Conservation (phyloP, 2,329 filamentous ascomycete species). For the Ophiognomonia clavigignenti-juglandacearum region DNA sequence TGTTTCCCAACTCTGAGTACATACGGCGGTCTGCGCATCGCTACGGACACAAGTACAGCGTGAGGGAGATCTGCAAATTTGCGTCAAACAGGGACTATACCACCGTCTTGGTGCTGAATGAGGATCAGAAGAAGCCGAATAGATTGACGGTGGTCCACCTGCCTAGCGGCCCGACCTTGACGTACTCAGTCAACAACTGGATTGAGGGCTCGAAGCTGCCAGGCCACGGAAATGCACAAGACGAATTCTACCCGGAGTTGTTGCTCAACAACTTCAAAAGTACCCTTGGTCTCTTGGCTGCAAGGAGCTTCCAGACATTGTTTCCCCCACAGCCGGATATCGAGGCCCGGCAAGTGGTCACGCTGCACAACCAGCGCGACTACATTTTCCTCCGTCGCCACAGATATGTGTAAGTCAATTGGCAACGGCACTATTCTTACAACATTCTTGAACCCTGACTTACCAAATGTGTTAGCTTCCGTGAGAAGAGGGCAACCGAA, state of each 20-base stretch:
- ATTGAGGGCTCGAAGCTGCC: constrained; percentile 82
- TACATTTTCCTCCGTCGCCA: constrained; percentile 73
- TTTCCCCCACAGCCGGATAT: constrained; percentile 82
- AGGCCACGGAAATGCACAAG: constrained; percentile 82
- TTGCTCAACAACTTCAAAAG: constrained; percentile 93
- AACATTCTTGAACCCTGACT: background rate
- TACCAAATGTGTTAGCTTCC: constrained; percentile 44
- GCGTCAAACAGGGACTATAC: constrained; percentile 80
- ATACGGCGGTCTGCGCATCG: constrained; percentile 80
- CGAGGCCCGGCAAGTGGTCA: constrained; percentile 82
- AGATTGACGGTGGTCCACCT: constrained; percentile 37
- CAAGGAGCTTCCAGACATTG: constrained; percentile 73
- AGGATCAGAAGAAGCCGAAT: constrained; percentile 80
- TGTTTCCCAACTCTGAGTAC: constrained; percentile 86
- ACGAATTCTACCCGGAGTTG: constrained; percentile 79
- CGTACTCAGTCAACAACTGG: constrained; percentile 89
- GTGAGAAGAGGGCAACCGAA: constrained; percentile 81
- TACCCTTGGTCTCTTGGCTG: constrained; percentile 81
- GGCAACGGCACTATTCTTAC: background rate
- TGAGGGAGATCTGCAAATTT: constrained; percentile 85
- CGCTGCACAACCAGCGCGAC: constrained; percentile 80
- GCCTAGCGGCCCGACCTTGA: constrained; percentile 82
- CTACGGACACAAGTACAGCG: constrained; percentile 84
- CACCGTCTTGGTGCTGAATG: constrained; percentile 76
- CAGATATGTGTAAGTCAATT: constrained; percentile 12